These are phyloP conservation scores for Sungouiozyma ichnusensis DNA, from an alignment of 805 yeast genomes.

Conservation along the genomic window DNA sequence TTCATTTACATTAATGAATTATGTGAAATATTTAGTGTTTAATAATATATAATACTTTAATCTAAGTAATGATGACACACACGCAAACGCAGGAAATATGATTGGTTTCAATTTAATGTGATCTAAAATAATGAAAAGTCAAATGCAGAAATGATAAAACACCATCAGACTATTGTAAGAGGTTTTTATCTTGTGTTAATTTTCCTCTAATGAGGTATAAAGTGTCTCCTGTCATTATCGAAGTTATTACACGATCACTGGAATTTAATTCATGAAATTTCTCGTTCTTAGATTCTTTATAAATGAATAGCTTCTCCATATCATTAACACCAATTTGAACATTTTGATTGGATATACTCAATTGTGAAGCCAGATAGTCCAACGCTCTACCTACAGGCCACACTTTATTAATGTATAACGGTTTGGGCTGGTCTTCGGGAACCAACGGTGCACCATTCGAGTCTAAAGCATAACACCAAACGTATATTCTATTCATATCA, in stretches of 20 bases:
- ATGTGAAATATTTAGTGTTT: neutral
- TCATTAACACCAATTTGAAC: conserved; percentile 7
- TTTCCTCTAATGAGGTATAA: conserved; percentile 23
- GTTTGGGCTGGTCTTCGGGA: conserved; percentile 5
- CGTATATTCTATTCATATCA: conserved; percentile 17
- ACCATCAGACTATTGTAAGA: too few relatives aligned
- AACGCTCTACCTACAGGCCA: conserved; percentile 28
- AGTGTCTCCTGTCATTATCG: conserved; percentile 16
- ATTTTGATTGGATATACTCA: conserved; percentile 18
- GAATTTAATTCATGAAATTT: conserved; percentile 6
- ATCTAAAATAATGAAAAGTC: too few relatives aligned
- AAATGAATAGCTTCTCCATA: conserved; percentile 19
- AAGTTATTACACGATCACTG: conserved; percentile 13
- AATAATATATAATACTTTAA: too few relatives aligned
- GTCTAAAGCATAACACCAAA: conserved; percentile 15
- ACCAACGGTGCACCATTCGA: conserved; percentile 7
- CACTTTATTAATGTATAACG: conserved; percentile 19
- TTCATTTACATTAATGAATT: too few relatives aligned
- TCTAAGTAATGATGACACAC: neutral
- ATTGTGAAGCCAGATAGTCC: conserved; percentile 21
- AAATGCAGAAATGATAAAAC: too few relatives aligned
- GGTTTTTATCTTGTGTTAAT: too few relatives aligned
- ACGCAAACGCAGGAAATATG: neutral
- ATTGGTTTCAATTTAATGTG: too few relatives aligned
- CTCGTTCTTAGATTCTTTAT: conserved; percentile 6